Evolutionary conservation across 768 basidiomycete genomes (phyloP).

Genomic region (Mycena maculata): DNA sequence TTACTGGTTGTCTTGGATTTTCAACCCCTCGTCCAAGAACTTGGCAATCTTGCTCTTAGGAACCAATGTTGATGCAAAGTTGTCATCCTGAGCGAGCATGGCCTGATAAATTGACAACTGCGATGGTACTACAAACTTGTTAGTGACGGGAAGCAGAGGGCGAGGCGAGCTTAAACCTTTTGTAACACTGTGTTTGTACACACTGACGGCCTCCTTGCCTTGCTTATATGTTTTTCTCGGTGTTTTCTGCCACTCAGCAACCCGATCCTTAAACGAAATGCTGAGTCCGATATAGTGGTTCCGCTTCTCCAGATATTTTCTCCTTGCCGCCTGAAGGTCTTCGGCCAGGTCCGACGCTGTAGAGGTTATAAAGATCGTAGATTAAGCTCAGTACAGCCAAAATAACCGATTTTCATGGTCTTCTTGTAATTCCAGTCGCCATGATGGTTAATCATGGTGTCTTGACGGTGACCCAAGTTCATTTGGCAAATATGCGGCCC

Average conservation of each 20-base stretch:
- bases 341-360: neutral
- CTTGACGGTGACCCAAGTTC: slow-evolving; percentile 37
- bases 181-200: neutral
- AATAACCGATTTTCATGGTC: slow-evolving; percentile 10
- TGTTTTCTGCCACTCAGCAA: neutral
- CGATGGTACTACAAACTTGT: neutral
- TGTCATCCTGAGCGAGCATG: neutral
- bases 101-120: neutral
- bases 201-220: slow-evolving; percentile 9
- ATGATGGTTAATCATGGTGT: slow-evolving; percentile 36
- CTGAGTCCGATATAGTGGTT: slow-evolving; percentile 5
- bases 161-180: neutral
- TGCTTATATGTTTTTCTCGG: neutral
- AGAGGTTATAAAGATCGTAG: neutral
- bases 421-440: slow-evolving; percentile 39
- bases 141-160: neutral
- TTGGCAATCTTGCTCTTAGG: neutral
- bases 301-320: slow-evolving; percentile 5
- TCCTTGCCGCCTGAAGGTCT: neutral
- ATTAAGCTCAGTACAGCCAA: neutral
- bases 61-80: neutral
- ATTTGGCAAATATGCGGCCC: slow-evolving; percentile 38
- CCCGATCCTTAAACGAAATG: neutral
- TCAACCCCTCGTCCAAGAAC: neutral
- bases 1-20: slow-evolving; percentile 9